Conservation (phyloP, 441 rosid species). For the Populus tomentosa region DNA sequence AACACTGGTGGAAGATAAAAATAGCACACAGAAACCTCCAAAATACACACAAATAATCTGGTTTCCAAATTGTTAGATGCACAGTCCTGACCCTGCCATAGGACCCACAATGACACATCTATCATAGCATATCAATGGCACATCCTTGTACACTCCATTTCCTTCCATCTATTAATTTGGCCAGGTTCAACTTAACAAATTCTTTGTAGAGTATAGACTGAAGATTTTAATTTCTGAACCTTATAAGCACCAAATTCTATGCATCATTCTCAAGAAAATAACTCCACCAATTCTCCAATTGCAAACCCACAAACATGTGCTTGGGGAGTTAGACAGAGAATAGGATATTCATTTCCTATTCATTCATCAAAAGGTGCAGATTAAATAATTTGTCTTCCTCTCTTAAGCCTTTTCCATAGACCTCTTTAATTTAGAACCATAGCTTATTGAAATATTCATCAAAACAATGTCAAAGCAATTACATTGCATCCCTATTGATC, state of each 20-base stretch:
- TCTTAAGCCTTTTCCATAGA: not conserved
- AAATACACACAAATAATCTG: not conserved
- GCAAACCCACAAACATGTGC: not conserved
- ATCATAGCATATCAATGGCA: too few species aligned
- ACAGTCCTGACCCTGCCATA: not conserved
- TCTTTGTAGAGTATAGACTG: not conserved
- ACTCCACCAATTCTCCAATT: not conserved
- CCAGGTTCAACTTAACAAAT: not conserved
- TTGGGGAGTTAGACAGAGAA: not conserved
- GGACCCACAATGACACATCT: too few species aligned
- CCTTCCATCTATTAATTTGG: not conserved
- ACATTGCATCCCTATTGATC: not conserved
- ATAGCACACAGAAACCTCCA: not conserved
- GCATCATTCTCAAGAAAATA: not conserved
- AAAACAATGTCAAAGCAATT: not conserved
- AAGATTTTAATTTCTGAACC: not conserved
- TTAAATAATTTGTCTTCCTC: not conserved
- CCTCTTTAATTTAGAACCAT: not conserved
- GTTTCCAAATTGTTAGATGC: not conserved
- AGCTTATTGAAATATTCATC: not conserved
- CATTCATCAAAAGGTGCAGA: not conserved
- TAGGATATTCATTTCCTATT: not conserved
- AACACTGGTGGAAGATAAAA: not conserved
- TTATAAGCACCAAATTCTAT: not conserved
- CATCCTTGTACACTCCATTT: not conserved